Conservation (phyloP, 768 basidiomycete genomes). For the Tricholoma hemisulphureum region DNA sequence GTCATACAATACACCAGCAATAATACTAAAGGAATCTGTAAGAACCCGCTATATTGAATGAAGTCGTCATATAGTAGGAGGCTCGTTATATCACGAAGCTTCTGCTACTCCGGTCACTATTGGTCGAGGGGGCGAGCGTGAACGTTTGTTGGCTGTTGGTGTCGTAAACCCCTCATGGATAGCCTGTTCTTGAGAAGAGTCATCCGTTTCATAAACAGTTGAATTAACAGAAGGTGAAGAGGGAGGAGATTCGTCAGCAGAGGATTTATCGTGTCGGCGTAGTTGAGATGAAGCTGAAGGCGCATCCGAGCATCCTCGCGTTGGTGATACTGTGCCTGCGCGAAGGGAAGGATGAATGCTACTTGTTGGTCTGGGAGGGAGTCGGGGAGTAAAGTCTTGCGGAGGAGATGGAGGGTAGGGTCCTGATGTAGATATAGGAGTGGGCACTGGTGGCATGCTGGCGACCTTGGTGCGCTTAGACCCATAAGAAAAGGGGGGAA, state of each 20-base stretch:
- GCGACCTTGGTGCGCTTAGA: constrained; percentile 68
- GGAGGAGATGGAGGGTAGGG: constrained; percentile 29
- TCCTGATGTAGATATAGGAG: background rate
- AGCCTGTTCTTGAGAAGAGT: constrained; percentile 6
- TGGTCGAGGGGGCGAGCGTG: constrained; percentile 8
- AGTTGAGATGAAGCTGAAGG: constrained; percentile 15
- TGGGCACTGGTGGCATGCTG: constrained; percentile 41
- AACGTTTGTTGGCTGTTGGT: background rate
- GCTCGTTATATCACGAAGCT: background rate
- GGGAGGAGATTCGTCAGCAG: constrained; percentile 28
- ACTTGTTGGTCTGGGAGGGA: constrained; percentile 64
- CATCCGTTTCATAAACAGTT: constrained; percentile 24
- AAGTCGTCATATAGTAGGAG: background rate
- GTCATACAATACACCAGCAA: background rate
- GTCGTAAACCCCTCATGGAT: constrained; percentile 2
- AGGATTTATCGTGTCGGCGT: constrained; percentile 21
- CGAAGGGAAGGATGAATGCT: constrained; percentile 81
- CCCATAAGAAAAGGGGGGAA: constrained; percentile 59
- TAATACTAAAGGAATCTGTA: constrained; percentile 1
- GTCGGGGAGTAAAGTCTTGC: constrained; percentile 71
- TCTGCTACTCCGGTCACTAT: background rate
- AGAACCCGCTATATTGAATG: background rate
- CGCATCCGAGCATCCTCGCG: constrained; percentile 32
- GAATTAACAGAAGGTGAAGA: constrained; percentile 29
- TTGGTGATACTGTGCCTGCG: constrained; percentile 49